Conservation (phyloP, 192 early-diverging fungal genomes). For the Coemansia sp. region DNA sequence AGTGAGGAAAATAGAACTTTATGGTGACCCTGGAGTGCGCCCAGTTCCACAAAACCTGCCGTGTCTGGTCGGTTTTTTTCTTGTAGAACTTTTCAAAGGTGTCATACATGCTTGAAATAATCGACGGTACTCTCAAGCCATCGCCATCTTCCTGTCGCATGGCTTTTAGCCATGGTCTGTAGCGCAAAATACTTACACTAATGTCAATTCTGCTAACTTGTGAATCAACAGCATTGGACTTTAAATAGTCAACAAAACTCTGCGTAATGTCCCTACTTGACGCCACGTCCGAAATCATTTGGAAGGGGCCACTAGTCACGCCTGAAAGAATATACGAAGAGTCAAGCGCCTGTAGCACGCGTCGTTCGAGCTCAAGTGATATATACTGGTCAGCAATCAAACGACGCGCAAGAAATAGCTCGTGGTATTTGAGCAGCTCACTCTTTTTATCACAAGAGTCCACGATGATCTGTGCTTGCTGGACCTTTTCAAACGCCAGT, state of each 20-base stretch:
- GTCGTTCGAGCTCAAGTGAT: constrained; percentile 81
- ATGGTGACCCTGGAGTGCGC: not conserved
- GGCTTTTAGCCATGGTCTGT: not conserved
- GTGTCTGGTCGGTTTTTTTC: constrained; percentile 65
- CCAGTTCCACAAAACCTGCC: not conserved
- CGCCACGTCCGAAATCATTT: not conserved
- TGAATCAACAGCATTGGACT: not conserved
- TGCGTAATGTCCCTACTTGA: not conserved
- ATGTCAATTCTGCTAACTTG: not conserved
- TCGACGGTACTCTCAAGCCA: not conserved
- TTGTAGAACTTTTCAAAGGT: not conserved
- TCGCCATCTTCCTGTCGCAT: not conserved
- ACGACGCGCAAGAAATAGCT: constrained; percentile 85
- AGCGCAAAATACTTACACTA: not conserved
- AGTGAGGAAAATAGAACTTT: not conserved
- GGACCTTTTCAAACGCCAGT: not conserved
- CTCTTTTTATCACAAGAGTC: not conserved
- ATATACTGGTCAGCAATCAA: constrained; percentile 81
- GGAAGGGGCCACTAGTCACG: constrained; percentile 64
- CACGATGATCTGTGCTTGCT: not conserved
- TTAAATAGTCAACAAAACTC: not conserved
- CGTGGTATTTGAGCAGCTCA: constrained; percentile 90
- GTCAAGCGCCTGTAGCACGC: constrained; percentile 77
- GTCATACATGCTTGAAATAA: not conserved
- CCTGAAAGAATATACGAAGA: constrained; percentile 89